A percentile compares a stretch with the other conserved stretches of the same genome.
Evolutionary conservation across 192 early-diverging fungal genomes (phyloP).

Genomic region (Dissophora globulifera): DNA sequence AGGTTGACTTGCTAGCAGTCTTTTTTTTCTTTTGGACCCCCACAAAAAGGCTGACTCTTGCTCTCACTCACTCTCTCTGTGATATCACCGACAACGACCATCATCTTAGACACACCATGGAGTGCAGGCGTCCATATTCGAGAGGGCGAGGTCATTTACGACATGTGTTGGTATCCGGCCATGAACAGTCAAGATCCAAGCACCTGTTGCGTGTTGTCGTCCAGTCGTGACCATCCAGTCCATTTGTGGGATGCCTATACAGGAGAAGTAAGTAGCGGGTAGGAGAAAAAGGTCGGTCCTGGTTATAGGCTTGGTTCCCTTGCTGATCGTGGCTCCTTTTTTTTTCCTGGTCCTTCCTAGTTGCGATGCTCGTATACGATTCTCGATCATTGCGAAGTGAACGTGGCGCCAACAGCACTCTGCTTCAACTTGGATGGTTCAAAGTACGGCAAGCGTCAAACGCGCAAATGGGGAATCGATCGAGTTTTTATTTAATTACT

Average conservation of each 20-base stretch:
- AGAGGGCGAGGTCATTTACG: constrained; percentile 68
- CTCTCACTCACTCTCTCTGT: no score
- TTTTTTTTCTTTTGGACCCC: no score
- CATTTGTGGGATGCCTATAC: constrained; percentile 79
- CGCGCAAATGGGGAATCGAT: no score
- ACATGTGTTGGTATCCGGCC: constrained; percentile 71
- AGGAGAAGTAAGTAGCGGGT: constrained; percentile 56
- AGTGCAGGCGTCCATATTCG: constrained; percentile 32
- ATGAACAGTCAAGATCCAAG: constrained; percentile 67
- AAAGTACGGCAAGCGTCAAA: constrained; percentile 63
- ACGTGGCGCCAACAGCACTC: constrained; percentile 72
- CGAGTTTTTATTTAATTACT: background rate
- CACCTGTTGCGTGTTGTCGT: constrained; percentile 70
- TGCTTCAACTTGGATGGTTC: constrained; percentile 75
- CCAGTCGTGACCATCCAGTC: constrained; percentile 79
- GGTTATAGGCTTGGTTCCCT: no score
- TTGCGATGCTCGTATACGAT: constrained; percentile 75
- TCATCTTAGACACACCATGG: constrained; percentile 50
- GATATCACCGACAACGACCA: no score
- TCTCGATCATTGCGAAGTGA: constrained; percentile 69
- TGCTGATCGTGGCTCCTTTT: background rate
- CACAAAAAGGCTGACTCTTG: no score
- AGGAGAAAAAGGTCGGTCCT: no score
- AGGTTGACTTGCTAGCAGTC: no score
- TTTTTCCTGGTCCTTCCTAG: constrained; percentile 10